Percentiles rank a stretch among this genome's conserved stretches.
phyloP scores from a whole-genome alignment of 306 rosid species.

The Senna tora region DNA sequence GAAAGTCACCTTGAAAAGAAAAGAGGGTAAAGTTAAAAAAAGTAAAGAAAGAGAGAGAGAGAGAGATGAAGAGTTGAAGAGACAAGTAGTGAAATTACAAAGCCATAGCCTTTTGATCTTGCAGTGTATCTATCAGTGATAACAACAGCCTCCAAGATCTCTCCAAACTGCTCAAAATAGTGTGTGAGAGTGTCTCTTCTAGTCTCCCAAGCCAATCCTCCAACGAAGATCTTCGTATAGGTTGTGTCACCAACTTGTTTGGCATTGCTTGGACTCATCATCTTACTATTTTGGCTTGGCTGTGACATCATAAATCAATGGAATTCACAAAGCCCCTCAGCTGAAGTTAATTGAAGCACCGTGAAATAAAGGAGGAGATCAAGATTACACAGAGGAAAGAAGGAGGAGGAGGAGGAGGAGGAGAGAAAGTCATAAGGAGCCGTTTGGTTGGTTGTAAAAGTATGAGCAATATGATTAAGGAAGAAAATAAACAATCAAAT shows the following conservation, averaged over 20 bases:
- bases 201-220: conserved; percentile 64
- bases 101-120: conserved; percentile 72
- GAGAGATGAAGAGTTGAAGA: neutral
- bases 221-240: conserved; percentile 62
- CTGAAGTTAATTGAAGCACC: too few relatives aligned
- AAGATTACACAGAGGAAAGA: conserved; percentile 23
- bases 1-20: conserved; percentile 60
- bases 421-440: conserved; percentile 35
- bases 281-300: conserved; percentile 41
- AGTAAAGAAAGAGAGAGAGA: neutral
- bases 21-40: neutral
- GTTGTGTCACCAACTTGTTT: conserved; percentile 49
- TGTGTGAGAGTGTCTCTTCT: conserved; percentile 47
- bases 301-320: conserved; percentile 38
- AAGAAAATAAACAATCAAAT: conserved; percentile 26
- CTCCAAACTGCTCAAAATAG: conserved; percentile 63
- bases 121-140: conserved; percentile 55
- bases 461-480: conserved; percentile 22
- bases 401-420: conserved; percentile 14
- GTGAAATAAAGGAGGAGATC: too few relatives aligned
- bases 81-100: conserved; percentile 40
- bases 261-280: conserved; percentile 44
- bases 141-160: conserved; percentile 62
- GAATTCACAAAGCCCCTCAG: too few relatives aligned
- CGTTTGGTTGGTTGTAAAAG: conserved; percentile 43